Conservation (phyloP, 495 filamentous ascomycete species). For the Clohesyomyces aquaticus region DNA sequence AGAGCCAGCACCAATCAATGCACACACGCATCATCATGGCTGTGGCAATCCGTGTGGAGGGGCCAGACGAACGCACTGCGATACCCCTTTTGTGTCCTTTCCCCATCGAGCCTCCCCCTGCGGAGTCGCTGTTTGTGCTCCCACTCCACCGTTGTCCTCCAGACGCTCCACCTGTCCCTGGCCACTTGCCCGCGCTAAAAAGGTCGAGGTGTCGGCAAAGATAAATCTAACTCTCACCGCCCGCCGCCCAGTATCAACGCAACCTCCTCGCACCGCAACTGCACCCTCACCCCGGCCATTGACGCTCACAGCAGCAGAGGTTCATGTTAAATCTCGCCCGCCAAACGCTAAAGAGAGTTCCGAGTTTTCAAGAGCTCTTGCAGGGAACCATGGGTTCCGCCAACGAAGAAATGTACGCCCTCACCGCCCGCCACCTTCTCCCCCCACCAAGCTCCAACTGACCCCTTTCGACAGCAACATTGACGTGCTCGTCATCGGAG, state of each 20-base stretch:
- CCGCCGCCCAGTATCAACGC: conserved; percentile 3
- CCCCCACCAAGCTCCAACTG: not conserved
- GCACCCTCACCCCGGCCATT: conserved; percentile 24
- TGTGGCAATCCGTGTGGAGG: no score
- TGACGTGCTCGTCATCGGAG: conserved; percentile 97
- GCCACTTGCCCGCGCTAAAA: not conserved
- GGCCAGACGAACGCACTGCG: not conserved
- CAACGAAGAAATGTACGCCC: conserved; percentile 55
- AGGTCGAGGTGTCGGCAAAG: not conserved
- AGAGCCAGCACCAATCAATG: conserved; percentile 13
- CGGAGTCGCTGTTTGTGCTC: no score
- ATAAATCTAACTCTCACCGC: not conserved
- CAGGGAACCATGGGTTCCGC: conserved; percentile 59
- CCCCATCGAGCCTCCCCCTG: not conserved
- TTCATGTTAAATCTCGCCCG: conserved; percentile 40
- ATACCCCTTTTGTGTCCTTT: conserved; percentile 7
- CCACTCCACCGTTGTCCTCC: no score
- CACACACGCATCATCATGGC: not conserved
- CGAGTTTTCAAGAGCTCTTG: conserved; percentile 63
- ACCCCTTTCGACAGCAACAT: conserved; percentile 67
- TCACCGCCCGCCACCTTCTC: conserved; percentile 9
- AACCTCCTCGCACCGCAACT: conserved; percentile 7
- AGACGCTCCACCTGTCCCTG: not conserved
- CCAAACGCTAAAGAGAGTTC: conserved; percentile 57
- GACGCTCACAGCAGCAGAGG: conserved; percentile 12